These are phyloP conservation scores for Cymodocea nodosa DNA, from an alignment of 116 monocot species.

Conservation along the genomic window DNA sequence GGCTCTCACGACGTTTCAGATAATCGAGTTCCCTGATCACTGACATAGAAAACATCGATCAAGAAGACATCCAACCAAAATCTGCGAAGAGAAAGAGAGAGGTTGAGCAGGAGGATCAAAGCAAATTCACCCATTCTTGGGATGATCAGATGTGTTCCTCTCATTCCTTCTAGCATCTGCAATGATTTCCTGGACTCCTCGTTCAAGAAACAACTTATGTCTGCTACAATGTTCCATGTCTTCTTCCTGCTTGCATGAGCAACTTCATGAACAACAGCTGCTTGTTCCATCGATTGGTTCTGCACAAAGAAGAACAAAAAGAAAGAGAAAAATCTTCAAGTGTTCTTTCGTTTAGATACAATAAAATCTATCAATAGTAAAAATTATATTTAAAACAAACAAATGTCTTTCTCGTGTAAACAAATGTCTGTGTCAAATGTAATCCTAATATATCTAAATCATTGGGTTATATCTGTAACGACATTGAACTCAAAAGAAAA, in stretches of 20 bases:
- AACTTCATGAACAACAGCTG: neutral
- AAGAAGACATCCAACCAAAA: neutral
- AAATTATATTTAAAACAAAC: too few species aligned
- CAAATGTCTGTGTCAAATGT: too few species aligned
- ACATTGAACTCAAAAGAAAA: too few species aligned
- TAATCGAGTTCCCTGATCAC: slow-evolving; percentile 88
- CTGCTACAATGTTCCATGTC: slow-evolving; percentile 78
- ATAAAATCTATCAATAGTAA: too few species aligned
- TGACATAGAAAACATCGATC: slow-evolving; percentile 8
- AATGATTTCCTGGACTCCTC: slow-evolving; percentile 67
- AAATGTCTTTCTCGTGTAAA: too few species aligned
- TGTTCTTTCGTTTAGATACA: too few species aligned
- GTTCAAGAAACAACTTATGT: slow-evolving; percentile 51
- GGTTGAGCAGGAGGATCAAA: neutral
- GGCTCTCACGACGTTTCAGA: slow-evolving; percentile 43
- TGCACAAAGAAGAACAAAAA: neutral
- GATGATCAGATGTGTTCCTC: slow-evolving; percentile 75
- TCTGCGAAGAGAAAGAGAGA: neutral
- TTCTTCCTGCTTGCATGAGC: slow-evolving; percentile 16
- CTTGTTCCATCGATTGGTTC: neutral
- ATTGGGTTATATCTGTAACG: too few species aligned
- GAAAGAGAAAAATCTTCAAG: too few species aligned
- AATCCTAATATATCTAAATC: too few species aligned
- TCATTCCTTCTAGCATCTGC: slow-evolving; percentile 70
- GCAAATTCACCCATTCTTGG: slow-evolving; percentile 62